Base-by-base conservation (phyloP, 768 basidiomycete genomes). In the Galerina sulciceps region DNA sequence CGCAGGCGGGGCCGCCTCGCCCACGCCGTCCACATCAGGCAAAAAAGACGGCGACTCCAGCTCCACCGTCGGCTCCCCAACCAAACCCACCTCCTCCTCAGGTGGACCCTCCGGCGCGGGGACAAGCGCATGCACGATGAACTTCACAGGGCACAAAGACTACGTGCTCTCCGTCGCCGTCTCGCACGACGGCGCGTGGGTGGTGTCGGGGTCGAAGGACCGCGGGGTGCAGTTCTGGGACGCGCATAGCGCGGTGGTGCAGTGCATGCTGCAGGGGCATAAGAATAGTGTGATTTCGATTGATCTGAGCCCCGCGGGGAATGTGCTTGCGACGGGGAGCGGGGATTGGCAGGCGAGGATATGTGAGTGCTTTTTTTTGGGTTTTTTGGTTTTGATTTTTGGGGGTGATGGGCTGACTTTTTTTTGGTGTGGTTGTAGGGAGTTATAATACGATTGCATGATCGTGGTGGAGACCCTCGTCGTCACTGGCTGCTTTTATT, bases 141-240 rank as follows among this genome's bases (percentile, higher is more conserved):
- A 93, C 65, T 89, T 96, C 66, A 87, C 83, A 55, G 96, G 95
- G 10, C 96, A 96, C 74, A 96, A 94, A 76, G 81, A 83, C 64
- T 83, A 83, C 64, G 83, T 85, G 36, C 68, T 85, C 45, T 78
- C 77, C n/a, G 82, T 85, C n/a, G 81, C 73, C 14, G 92, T 95
- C 47, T 94, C 93, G 45, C 90, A 94, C 62, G 96, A 98, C 73
- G 93, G 93, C 4, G 87, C 92, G 63, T 85, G 94, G 92, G 90
- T 99, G 65, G 96, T 97, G 10, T 95, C 93, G 10, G 96, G 97
- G 1, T 83, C 83, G 4, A 98, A 98, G 76, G 97, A 99, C 71
- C 90, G 97, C 11, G 91, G 94, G 0, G 95, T 99, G 55, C 93
- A 96, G 72, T 94, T 96, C 71, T 94, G 92, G 89, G 93, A 96